Conservation (phyloP, 148 eudicot species). For the Rhododendron williamsianum region DNA sequence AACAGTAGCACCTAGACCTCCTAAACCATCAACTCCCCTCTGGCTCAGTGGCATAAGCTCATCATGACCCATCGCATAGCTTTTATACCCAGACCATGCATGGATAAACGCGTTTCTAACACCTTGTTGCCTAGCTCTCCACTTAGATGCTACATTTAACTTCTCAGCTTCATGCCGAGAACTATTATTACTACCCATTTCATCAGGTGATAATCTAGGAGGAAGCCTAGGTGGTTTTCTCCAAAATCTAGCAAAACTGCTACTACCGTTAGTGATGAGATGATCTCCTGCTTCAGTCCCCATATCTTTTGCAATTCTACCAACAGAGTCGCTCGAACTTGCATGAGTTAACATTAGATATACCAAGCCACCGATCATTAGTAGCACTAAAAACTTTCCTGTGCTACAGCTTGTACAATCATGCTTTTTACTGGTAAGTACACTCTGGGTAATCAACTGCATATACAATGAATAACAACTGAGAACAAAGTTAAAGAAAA, state of each 20-base stretch:
- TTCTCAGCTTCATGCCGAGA: constrained; percentile 25
- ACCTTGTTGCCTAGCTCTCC: constrained; percentile 57
- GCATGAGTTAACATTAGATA: constrained; percentile 61
- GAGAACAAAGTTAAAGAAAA: background rate
- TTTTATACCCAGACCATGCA: constrained; percentile 90
- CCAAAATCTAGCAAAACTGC: constrained; percentile 44
- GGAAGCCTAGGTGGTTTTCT: constrained; percentile 78
- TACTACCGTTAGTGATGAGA: constrained; percentile 27
- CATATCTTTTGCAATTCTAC: constrained; percentile 21
- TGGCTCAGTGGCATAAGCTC: constrained; percentile 89
- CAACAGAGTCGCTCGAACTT: constrained; percentile 23
- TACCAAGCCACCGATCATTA: constrained; percentile 65
- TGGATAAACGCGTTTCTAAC: constrained; percentile 82
- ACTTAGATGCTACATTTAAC: constrained; percentile 34
- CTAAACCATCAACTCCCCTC: constrained; percentile 79
- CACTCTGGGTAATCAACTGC: constrained; percentile 55
- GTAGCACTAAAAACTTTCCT: constrained; percentile 62
- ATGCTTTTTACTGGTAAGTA: constrained; percentile 52
- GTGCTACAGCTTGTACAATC: constrained; percentile 67
- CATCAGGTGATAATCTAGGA: constrained; percentile 87
- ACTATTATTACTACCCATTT: constrained; percentile 40
- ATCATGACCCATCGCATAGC: constrained; percentile 81
- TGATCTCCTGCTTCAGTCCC: constrained; percentile 27
- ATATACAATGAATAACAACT: constrained; percentile 12
- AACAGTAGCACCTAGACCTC: constrained; percentile 93